A percentile compares a stretch with the other conserved stretches of the same genome.
These are phyloP conservation scores for Lomentospora prolificans DNA, from an alignment of 2,329 filamentous ascomycete species.

Conservation along the genomic window DNA sequence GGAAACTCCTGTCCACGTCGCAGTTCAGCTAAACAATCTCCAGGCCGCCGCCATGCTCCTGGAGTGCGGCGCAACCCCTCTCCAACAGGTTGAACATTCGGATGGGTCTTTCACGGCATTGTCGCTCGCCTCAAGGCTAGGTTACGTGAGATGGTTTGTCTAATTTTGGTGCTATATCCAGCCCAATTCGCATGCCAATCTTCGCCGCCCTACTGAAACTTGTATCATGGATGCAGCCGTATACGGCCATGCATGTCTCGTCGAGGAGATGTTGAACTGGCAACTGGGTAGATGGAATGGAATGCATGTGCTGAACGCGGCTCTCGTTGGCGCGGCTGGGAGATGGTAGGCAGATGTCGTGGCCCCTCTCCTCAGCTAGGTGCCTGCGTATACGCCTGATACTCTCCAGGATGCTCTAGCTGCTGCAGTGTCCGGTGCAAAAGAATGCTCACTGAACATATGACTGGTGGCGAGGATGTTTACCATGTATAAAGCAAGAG, in stretches of 20 bases:
- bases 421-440: not conserved
- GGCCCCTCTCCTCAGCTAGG: not conserved
- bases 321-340: not conserved
- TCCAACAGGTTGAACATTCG: not conserved
- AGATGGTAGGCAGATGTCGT: not conserved
- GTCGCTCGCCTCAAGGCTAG: not conserved
- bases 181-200: not conserved
- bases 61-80: slow-evolving; percentile 10
- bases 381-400: not conserved
- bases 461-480: slow-evolving; percentile 13
- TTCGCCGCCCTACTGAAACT: too few relatives aligned
- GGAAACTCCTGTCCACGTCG: slow-evolving; percentile 11
- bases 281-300: not conserved
- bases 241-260: not conserved
- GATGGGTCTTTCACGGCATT: not conserved
- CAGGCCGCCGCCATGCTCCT: slow-evolving; percentile 12
- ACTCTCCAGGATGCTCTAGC: not conserved
- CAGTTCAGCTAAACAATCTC: slow-evolving; percentile 9
- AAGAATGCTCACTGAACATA: slow-evolving; percentile 9
- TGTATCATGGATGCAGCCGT: not conserved
- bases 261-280: not conserved
- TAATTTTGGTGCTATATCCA: not conserved
- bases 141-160: not conserved
- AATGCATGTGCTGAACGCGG: not conserved
- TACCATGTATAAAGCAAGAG: slow-evolving; percentile 8